Evolutionary conservation across 2,329 filamentous ascomycete species (phyloP).

Genomic region (Monosporascus sp.): DNA sequence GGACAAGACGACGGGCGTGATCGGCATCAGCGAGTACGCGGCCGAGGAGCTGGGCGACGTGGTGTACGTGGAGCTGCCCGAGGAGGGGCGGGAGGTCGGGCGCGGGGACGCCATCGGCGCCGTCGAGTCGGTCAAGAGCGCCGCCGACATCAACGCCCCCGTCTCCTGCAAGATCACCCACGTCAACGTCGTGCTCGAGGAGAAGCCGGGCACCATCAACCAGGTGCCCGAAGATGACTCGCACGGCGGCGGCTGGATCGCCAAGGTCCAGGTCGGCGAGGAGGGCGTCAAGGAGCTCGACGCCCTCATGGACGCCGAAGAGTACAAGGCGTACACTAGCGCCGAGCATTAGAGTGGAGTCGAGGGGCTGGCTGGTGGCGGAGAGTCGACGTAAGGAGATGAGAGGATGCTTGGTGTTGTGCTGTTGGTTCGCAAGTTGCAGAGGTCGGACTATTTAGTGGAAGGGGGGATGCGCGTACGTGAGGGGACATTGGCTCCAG

Average conservation of each 20-base stretch:
- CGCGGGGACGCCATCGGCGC: slow-evolving; percentile 84
- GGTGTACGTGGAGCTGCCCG: slow-evolving; percentile 92
- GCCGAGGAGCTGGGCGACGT: slow-evolving; percentile 91
- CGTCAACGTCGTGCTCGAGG: slow-evolving; percentile 70
- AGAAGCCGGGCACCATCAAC: slow-evolving; percentile 85
- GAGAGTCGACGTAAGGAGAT: not conserved
- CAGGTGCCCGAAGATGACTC: slow-evolving; percentile 75
- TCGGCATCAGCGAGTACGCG: slow-evolving; percentile 88
- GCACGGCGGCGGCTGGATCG: slow-evolving; percentile 82
- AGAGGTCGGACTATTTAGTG: not conserved
- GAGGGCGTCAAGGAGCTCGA: slow-evolving; percentile 62
- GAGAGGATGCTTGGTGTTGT: not conserved
- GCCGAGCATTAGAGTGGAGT: slow-evolving; percentile 29
- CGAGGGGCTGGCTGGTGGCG: not conserved
- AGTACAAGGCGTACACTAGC: slow-evolving; percentile 70
- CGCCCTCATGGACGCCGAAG: slow-evolving; percentile 67
- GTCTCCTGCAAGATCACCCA: slow-evolving; percentile 70
- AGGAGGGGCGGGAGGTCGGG: slow-evolving; percentile 59
- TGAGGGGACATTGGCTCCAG: not conserved
- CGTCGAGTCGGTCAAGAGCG: slow-evolving; percentile 96
- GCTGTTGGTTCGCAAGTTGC: not conserved
- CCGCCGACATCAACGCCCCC: slow-evolving; percentile 93
- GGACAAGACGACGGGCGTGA: slow-evolving; percentile 73
- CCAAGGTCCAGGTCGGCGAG: slow-evolving; percentile 74
- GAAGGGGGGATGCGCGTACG: not conserved